A percentile compares a stretch with the other conserved stretches of the same genome.
These are phyloP conservation scores for Phytophthora meadii DNA, from an alignment of 352 stramenopile species.

Conservation along the genomic window DNA sequence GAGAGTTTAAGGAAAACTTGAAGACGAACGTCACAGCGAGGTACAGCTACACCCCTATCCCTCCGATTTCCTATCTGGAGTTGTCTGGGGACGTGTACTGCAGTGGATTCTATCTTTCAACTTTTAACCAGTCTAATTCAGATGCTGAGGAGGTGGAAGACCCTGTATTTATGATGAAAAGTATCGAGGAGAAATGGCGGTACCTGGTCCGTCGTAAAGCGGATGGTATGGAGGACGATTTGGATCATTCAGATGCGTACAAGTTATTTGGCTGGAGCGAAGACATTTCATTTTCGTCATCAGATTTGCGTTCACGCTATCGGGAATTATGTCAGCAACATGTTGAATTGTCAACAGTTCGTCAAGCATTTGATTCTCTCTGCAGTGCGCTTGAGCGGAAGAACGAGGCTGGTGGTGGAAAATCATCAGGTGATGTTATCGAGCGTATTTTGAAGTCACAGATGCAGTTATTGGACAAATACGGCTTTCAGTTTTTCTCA, in stretches of 20 bases:
- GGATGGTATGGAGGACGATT: conserved; percentile 44
- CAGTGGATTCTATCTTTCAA: conserved; percentile 78
- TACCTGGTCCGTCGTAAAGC: conserved; percentile 58
- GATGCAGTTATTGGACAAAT: conserved; percentile 71
- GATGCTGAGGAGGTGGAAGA: conserved; percentile 76
- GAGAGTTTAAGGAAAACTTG: conserved; percentile 70
- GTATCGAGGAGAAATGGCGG: conserved; percentile 82
- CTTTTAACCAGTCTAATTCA: conserved; percentile 57
- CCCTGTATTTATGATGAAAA: conserved; percentile 76
- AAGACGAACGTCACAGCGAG: conserved; percentile 54
- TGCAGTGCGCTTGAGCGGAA: conserved; percentile 58
- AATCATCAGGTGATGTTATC: conserved; percentile 74
- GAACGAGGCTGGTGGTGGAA: conserved; percentile 53
- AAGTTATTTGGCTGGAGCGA: conserved; percentile 77
- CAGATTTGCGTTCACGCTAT: conserved; percentile 67
- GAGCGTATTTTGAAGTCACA: conserved; percentile 75
- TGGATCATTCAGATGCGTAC: conserved; percentile 62
- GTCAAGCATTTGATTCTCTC: conserved; percentile 68
- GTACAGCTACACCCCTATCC: conserved; percentile 73
- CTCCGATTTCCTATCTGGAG: conserved; percentile 72
- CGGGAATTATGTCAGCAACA: conserved; percentile 65
- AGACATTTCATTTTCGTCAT: conserved; percentile 47
- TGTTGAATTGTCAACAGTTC: conserved; percentile 54
- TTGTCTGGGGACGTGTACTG: conserved; percentile 81
- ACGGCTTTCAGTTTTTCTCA: conserved; percentile 81